phyloP scores from a whole-genome alignment of 176 grass and related monocot genomes.

The Aegilops sharonensis region DNA sequence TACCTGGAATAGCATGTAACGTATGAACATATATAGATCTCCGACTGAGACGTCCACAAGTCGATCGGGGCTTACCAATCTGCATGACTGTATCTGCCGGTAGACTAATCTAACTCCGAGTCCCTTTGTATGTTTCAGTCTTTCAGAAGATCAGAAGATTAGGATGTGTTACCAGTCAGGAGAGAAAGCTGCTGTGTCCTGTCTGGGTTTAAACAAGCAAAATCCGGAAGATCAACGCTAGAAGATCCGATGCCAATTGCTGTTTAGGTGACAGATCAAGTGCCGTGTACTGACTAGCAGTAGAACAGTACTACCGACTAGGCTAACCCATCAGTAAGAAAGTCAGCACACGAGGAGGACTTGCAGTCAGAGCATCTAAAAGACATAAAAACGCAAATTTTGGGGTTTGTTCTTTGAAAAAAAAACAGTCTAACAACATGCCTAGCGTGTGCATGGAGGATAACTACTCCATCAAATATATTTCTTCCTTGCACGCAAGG shows the following conservation, averaged over 20 bases:
- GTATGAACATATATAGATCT: neutral
- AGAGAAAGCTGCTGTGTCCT: neutral
- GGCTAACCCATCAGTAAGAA: neutral
- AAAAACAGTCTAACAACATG: too few species aligned
- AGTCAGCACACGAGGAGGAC: constrained; percentile 14
- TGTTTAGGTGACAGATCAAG: neutral
- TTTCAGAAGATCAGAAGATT: neutral
- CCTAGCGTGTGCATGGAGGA: too few species aligned
- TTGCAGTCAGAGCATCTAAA: neutral
- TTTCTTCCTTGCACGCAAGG: too few species aligned
- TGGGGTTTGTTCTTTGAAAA: too few species aligned
- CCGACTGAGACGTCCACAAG: neutral
- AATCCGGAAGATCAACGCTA: neutral
- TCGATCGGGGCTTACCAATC: neutral
- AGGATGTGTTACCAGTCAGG: neutral
- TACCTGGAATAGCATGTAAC: neutral
- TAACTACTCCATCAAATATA: too few species aligned
- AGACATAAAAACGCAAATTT: too few species aligned
- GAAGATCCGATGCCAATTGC: neutral
- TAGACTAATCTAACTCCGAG: neutral
- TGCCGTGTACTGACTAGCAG: neutral
- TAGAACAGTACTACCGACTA: neutral
- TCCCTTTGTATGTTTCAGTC: neutral
- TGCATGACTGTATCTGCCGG: neutral
- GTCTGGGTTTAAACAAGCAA: neutral